Evolutionary conservation across 495 filamentous ascomycete species (phyloP).

Genomic region (Halenospora varia): DNA sequence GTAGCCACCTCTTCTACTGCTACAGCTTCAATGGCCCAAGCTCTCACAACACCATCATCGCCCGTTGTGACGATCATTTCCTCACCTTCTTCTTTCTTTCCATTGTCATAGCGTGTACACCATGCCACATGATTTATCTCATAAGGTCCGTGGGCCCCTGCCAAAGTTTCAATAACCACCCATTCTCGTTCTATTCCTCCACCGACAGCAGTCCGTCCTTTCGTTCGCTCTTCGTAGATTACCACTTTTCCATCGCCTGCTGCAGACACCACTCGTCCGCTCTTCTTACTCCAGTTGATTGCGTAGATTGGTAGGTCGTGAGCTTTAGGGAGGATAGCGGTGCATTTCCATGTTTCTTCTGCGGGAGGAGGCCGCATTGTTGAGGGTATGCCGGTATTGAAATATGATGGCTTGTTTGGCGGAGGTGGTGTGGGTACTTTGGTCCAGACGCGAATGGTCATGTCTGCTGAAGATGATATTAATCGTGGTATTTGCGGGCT

Average conservation of each 20-base stretch:
- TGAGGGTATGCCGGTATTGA: slow-evolving; percentile 59
- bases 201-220: slow-evolving; percentile 28
- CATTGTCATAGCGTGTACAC: slow-evolving; percentile 59
- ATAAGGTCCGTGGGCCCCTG: slow-evolving; percentile 80
- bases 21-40: slow-evolving; percentile 54
- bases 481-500: slow-evolving; percentile 49
- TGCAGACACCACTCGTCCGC: slow-evolving; percentile 72
- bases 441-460: slow-evolving; percentile 73
- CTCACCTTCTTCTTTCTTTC: slow-evolving; percentile 47
- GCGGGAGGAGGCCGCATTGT: slow-evolving; percentile 68
- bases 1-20: neutral
- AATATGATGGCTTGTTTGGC: slow-evolving; percentile 25
- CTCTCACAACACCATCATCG: slow-evolving; percentile 72
- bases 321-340: slow-evolving; percentile 61
- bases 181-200: slow-evolving; percentile 55
- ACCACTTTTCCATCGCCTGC: slow-evolving; percentile 84
- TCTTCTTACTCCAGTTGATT: slow-evolving; percentile 70
- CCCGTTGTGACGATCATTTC: slow-evolving; percentile 77
- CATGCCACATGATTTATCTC: slow-evolving; percentile 90
- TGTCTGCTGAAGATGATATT: slow-evolving; percentile 75
- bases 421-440: slow-evolving; percentile 31
- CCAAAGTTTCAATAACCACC: slow-evolving; percentile 59
- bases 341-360: slow-evolving; percentile 79
- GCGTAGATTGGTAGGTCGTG: slow-evolving; percentile 82
- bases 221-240: slow-evolving; percentile 55